Evolutionary conservation across 805 yeast species (phyloP).

Genomic region (Wickerhamiella alocasiicola): DNA sequence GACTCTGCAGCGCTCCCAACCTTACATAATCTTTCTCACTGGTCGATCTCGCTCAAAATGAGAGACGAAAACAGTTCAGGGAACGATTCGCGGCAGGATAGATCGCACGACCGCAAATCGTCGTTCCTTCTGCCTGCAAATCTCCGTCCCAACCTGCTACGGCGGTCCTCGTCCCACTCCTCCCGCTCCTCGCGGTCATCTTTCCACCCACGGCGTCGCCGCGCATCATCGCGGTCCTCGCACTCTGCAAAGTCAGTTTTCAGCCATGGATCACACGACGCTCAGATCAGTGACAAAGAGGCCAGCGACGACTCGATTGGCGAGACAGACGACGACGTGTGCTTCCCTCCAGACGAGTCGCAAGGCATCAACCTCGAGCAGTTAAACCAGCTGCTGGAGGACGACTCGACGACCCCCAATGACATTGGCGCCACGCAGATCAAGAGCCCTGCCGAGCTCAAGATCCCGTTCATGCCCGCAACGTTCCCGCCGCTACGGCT

Average conservation of each 20-base stretch:
- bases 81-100: too few species aligned
- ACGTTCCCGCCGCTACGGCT: conserved; percentile 9
- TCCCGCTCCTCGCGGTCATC: background rate
- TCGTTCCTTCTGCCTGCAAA: background rate
- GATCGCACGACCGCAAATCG: conserved; percentile 1
- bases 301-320: conserved; percentile 31
- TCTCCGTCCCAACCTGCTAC: background rate
- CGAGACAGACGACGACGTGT: conserved; percentile 94
- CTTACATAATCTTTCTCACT: too few species aligned
- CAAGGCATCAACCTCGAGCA: conserved; percentile 66
- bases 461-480: conserved; percentile 9
- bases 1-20: too few species aligned
- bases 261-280: background rate
- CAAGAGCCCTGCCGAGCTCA: conserved; percentile 13
- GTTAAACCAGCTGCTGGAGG: conserved; percentile 36
- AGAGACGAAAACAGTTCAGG: conserved; percentile 4
- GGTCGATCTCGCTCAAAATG: too few species aligned
- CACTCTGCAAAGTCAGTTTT: background rate
- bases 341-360: conserved; percentile 53
- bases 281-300: conserved; percentile 6
- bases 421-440: conserved; percentile 1
- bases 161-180: background rate
- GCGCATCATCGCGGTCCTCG: background rate
- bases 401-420: conserved; percentile 35
- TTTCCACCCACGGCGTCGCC: background rate